Conservation (phyloP, 2,329 filamentous ascomycete species). For the Chaetomiaceae sp. region DNA sequence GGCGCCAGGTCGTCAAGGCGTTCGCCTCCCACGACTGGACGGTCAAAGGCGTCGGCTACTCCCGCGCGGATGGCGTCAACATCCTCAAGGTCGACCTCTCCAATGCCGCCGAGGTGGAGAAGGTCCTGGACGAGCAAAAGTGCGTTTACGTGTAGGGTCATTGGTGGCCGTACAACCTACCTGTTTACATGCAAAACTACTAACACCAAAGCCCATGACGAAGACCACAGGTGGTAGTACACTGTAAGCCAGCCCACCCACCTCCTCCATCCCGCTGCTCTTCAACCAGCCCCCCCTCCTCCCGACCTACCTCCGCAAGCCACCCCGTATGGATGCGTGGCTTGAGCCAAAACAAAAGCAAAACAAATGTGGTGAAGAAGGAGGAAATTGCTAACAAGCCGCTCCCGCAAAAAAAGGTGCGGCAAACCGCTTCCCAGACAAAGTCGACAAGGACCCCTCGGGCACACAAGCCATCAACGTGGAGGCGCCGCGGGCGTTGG, state of each 20-base stretch:
- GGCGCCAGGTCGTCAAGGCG: slow-evolving; percentile 67
- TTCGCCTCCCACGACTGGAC: slow-evolving; percentile 63
- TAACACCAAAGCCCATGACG: too few relatives aligned
- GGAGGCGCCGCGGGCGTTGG: slow-evolving; percentile 62
- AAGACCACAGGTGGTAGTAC: slow-evolving; percentile 61
- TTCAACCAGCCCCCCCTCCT: background rate
- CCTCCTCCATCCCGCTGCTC: background rate
- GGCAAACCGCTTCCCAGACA: slow-evolving; percentile 82
- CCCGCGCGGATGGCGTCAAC: slow-evolving; percentile 64
- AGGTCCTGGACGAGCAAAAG: slow-evolving; percentile 50
- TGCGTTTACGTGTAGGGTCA: too few relatives aligned
- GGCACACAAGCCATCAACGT: slow-evolving; percentile 72
- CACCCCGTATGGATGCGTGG: too few relatives aligned
- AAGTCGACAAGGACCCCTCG: slow-evolving; percentile 73
- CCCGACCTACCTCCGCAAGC: background rate
- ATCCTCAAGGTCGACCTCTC: slow-evolving; percentile 57
- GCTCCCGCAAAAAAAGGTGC: slow-evolving; percentile 61
- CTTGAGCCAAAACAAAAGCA: too few relatives aligned
- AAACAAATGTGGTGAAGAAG: too few relatives aligned
- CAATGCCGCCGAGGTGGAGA: slow-evolving; percentile 43
- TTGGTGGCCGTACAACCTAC: too few relatives aligned
- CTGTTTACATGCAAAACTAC: too few relatives aligned
- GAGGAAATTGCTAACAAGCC: too few relatives aligned
- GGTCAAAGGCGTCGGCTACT: slow-evolving; percentile 69
- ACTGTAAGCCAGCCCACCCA: slow-evolving; percentile 53